Conservation (phyloP, 2,329 filamentous ascomycete genomes). For the Phyllosticta citribraziliensis region DNA sequence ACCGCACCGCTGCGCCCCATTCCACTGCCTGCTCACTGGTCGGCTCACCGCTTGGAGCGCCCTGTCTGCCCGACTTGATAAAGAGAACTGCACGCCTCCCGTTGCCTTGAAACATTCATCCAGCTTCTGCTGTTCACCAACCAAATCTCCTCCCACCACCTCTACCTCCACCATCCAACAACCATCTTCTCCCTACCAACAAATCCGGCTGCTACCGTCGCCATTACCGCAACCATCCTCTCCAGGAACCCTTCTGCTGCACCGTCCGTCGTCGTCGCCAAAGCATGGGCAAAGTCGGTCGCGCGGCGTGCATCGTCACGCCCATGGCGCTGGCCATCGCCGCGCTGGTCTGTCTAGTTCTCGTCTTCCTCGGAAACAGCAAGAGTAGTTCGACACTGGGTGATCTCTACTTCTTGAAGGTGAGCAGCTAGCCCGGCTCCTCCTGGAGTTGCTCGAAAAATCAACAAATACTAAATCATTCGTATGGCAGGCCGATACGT, state of each 20-base stretch:
- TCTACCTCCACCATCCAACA: neutral
- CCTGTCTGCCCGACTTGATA: neutral
- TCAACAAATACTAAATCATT: slow-evolving; percentile 18
- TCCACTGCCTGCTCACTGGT: neutral
- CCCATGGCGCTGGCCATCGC: slow-evolving; percentile 74
- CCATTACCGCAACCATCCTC: neutral
- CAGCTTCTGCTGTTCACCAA: neutral
- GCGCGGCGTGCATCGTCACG: slow-evolving; percentile 77
- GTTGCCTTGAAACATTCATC: neutral
- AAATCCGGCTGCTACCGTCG: neutral
- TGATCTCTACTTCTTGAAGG: slow-evolving; percentile 46
- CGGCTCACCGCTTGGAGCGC: neutral
- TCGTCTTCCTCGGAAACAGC: slow-evolving; percentile 49
- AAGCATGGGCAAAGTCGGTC: slow-evolving; percentile 60
- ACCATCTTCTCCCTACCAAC: neutral
- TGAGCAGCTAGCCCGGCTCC: slow-evolving; percentile 33
- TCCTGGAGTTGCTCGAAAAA: slow-evolving; percentile 17
- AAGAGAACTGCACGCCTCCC: neutral
- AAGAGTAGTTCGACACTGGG: slow-evolving; percentile 37
- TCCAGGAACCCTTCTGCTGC: neutral
- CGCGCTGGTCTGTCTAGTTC: slow-evolving; percentile 57
- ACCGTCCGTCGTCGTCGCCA: neutral
- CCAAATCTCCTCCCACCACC: neutral
- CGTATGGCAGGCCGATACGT: slow-evolving; percentile 30
- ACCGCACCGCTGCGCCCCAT: neutral